Evolutionary conservation across 441 rosid species (phyloP), one percentile per base, ranked within the genome.

Genomic region (Aquilaria agallochum): DNA sequence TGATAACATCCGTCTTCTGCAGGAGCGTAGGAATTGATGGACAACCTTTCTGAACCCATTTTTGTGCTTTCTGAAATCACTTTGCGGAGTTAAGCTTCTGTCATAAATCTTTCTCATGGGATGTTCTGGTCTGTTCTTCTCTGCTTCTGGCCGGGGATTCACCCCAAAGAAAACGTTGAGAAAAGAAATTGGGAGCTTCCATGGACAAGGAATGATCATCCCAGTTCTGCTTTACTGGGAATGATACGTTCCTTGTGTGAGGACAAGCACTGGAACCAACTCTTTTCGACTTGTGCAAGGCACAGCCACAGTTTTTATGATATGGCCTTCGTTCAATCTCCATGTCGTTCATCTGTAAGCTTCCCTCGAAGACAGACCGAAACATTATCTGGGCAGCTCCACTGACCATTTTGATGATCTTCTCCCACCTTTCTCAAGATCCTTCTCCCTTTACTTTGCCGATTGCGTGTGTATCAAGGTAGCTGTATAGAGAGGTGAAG

Each of bases 271-370:
- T 54, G 31, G 74, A 60, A 27, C 55, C 30, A 48, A 9, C 36
- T 11, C 64, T 69, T 56, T 73, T 58, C 5, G 50, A 34, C 27
- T 65, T 64, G 76, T 74, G 81, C 67, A 78, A 60, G 9, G 74
- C 86, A 59, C 81, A 74, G 5, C 62, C 4, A 52, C 77, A 78
- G 63, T 76, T 72, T 13, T 66, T 55, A 63, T 74, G 78, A 70
- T 78, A 78, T 0, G 75, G 78, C 57, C 82, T 67, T 50, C 70
- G 57, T n/a, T 73, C 53, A 2, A 65, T 60, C 61, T 61, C 67
- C 12, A 13, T 47, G 45, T 80, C 75, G 31, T 62, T 55, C 53
- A 59, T 32, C 9, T 4, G 50, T 40, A 73, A 14, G 67, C 69
- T 59, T 64, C 71, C 70, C 33, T 70, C 58, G 42, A 65, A 64